A percentile compares a stretch with the other conserved stretches of the same genome.
These are phyloP conservation scores for Phaeomoniella chlamydospora DNA, from an alignment of 2,329 filamentous ascomycete genomes.

Conservation along the genomic window DNA sequence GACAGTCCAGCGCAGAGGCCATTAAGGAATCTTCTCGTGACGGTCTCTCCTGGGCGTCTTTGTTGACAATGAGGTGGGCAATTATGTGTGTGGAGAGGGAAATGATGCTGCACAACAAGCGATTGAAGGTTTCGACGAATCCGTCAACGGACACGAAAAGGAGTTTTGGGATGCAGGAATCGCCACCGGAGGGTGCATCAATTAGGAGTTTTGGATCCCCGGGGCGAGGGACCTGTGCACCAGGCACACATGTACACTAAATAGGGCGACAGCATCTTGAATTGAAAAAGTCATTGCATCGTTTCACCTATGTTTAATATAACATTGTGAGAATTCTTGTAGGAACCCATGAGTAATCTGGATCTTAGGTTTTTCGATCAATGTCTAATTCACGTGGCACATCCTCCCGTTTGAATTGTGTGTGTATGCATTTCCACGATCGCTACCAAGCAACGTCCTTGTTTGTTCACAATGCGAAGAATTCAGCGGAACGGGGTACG, in stretches of 20 bases:
- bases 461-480: too few species aligned
- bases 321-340: too few species aligned
- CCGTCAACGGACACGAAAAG: neutral
- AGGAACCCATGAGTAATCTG: too few species aligned
- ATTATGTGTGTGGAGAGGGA: conserved; percentile 12
- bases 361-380: too few species aligned
- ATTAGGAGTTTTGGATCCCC: neutral
- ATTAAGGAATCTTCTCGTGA: conserved; percentile 19
- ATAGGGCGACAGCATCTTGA: too few species aligned
- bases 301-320: too few species aligned
- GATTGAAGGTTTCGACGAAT: neutral
- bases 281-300: too few species aligned
- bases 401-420: too few species aligned
- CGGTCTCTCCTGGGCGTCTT: conserved; percentile 25
- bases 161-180: neutral
- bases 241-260: neutral
- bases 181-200: neutral
- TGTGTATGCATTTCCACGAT: too few species aligned
- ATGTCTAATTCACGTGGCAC: too few species aligned
- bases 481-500: too few species aligned
- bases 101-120: neutral
- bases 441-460: too few species aligned
- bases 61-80: conserved; percentile 30
- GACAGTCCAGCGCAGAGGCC: conserved; percentile 27
- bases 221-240: neutral